phyloP scores from a whole-genome alignment of 139 green algal genomes.

The Closterium sp. region DNA sequence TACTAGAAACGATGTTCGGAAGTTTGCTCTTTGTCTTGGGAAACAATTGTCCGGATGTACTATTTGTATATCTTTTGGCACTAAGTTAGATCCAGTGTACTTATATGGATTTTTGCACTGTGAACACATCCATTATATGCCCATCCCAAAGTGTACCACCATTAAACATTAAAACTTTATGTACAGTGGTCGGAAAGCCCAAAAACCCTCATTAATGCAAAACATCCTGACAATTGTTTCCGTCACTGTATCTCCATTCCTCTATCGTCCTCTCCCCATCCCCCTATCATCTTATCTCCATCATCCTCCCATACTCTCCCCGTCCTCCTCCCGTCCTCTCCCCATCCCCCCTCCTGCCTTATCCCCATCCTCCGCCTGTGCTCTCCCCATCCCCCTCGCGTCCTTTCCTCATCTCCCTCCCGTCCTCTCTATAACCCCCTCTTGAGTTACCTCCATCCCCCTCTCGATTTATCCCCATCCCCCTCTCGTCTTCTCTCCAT shows the following conservation, averaged over 20 bases:
- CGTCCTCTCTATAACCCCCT: neutral
- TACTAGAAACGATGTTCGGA: too few relatives aligned
- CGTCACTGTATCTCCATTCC: neutral
- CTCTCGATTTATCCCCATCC: neutral
- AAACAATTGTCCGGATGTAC: too few relatives aligned
- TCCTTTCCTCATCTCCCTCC: neutral
- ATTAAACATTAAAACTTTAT: too few relatives aligned
- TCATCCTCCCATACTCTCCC: neutral
- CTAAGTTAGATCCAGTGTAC: too few relatives aligned
- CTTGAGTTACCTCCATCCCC: neutral
- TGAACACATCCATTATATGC: too few relatives aligned
- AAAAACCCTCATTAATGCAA: too few relatives aligned
- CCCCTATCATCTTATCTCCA: neutral
- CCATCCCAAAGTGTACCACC: too few relatives aligned
- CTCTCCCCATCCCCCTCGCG: neutral
- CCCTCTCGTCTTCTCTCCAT: too few relatives aligned
- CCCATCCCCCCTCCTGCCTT: neutral
- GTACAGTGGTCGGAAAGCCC: too few relatives aligned
- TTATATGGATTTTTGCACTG: too few relatives aligned
- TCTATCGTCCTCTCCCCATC: neutral
- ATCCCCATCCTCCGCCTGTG: neutral
- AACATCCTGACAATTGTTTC: neutral
- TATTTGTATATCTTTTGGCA: too few relatives aligned
- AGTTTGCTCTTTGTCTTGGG: too few relatives aligned
- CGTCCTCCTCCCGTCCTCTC: neutral